Percentiles rank a stretch among this genome's conserved stretches.
phyloP scores from a whole-genome alignment of 2,329 filamentous ascomycete genomes.

The Trichoderma breve region DNA sequence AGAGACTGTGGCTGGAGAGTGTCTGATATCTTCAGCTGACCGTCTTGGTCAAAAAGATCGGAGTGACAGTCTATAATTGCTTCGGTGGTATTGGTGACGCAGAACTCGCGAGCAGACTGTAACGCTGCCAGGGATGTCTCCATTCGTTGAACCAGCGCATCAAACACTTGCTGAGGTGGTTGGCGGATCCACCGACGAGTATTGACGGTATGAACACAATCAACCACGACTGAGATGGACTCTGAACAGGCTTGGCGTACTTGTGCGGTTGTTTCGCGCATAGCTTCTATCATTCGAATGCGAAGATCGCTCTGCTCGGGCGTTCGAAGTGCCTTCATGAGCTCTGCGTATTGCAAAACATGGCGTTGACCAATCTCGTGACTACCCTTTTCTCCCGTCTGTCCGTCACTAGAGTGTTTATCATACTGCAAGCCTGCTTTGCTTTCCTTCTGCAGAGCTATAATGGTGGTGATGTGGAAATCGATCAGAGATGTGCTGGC shows the following conservation, averaged over 20 bases:
- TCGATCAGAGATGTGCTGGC: conserved; percentile 40
- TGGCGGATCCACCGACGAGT: conserved; percentile 32
- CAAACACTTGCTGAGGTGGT: conserved; percentile 25
- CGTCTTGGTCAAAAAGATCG: conserved; percentile 43
- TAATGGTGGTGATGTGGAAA: conserved; percentile 37
- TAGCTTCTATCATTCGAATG: conserved; percentile 32
- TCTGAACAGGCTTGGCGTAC: conserved; percentile 27
- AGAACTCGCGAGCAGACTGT: conserved; percentile 27
- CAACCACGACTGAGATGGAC: conserved; percentile 27
- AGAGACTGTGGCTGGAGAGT: conserved; percentile 30
- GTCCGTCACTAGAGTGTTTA: background rate
- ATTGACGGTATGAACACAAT: conserved; percentile 32
- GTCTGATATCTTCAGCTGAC: conserved; percentile 33
- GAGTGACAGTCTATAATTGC: conserved; percentile 39
- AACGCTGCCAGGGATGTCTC: conserved; percentile 30
- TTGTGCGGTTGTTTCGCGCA: conserved; percentile 33
- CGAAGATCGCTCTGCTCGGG: conserved; percentile 37
- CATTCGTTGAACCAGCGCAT: conserved; percentile 24
- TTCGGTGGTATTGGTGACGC: conserved; percentile 37
- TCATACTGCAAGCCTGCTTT: conserved; percentile 1
- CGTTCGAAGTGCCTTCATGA: conserved; percentile 39
- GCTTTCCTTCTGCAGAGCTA: conserved; percentile 25
- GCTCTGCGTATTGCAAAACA: conserved; percentile 31
- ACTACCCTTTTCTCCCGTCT: conserved; percentile 21
- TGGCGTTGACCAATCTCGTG: conserved; percentile 28